Evolutionary conservation across 306 rosid genomes (phyloP).

Genomic region (Vigna radiata): DNA sequence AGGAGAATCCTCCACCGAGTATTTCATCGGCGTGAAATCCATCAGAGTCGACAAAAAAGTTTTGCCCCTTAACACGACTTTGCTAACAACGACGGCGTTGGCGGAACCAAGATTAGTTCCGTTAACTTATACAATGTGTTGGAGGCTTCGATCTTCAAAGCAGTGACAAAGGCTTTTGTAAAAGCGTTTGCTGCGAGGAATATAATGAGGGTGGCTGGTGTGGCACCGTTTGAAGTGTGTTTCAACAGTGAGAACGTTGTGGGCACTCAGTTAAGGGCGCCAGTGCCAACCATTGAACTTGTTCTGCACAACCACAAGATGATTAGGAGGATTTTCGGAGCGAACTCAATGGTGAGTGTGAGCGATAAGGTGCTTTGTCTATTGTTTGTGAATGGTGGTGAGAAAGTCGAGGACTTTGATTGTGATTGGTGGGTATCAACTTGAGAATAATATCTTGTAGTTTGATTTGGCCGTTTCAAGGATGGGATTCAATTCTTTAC

Average conservation of each 20-base stretch:
- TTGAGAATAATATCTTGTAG: constrained; percentile 52
- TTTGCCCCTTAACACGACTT: too few species aligned
- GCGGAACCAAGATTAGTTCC: too few species aligned
- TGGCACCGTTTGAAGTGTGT: too few species aligned
- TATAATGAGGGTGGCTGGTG: too few species aligned
- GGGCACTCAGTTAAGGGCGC: constrained; percentile 42
- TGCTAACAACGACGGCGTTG: too few species aligned
- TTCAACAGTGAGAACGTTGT: constrained; percentile 31
- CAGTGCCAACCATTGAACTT: constrained; percentile 54
- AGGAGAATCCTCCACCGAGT: constrained; percentile 55
- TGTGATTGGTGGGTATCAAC: constrained; percentile 57
- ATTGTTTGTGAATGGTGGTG: constrained; percentile 57
- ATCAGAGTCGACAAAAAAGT: too few species aligned
- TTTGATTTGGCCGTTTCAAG: constrained; percentile 50
- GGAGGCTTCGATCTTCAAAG: too few species aligned
- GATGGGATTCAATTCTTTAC: constrained; percentile 55
- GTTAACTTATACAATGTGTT: too few species aligned
- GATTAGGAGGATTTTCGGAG: constrained; percentile 50
- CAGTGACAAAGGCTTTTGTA: too few species aligned
- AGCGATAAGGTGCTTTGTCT: constrained; percentile 40
- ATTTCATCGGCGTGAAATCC: too few species aligned
- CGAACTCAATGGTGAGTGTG: constrained; percentile 52
- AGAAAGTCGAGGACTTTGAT: constrained; percentile 41
- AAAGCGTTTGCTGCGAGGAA: too few species aligned
- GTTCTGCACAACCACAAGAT: constrained; percentile 41